Evolutionary conservation across 495 filamentous ascomycete species (phyloP), one percentile per base, ranked within the genome.

Genomic region (Evansstolkia leycettana): DNA sequence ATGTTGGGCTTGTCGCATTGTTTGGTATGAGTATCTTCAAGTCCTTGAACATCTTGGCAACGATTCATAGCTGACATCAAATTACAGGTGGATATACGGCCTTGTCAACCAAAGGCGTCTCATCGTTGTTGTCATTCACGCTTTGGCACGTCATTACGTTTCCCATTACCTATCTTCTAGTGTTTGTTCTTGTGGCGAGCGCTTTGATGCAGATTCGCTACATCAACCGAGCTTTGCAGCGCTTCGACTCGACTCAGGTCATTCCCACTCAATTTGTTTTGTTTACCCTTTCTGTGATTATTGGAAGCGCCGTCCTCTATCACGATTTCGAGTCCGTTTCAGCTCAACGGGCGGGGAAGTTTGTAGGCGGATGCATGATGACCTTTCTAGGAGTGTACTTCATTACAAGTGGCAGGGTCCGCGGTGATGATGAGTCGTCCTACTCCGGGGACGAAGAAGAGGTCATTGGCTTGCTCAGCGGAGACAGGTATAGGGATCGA

Each of bases 211-310:
- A 98, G 57, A 85, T 98, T 42, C 84, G 80, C 41, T 98, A 95
- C 53, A 69, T 98, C 42, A 98, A 98, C 62, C 85, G 86, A 32
- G 88, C 90, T 1, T 65, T 98, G 13, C 86, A 92, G 51, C 78
- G 84, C 35, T 98, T 98, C 61, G 85, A 94, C 55, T 89, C 88
- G 0, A 98, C 90, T 0, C 85, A 94, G 47, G 90, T 98, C 41
- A 95, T 98, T 35, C 90, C 90, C 2, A 85, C 84, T 9, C 90
- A 98, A 50, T 98, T 98, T 45, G 90, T 98, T 17, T 69, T 93
- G 26, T 98, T 98, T 54, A 98, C 90, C 0, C 65, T 98, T 5
- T 93, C 79, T 2, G 90, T 98, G 34, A 96, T 98, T 47, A 72
- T 93, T 34, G 90, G 90, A 30, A 92, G 84, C 53, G 87, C 90